A percentile compares a stretch with the other conserved stretches of the same genome.
Conservation (phyloP, 352 stramenopile species). For the Blastocystis hominis region DNA sequence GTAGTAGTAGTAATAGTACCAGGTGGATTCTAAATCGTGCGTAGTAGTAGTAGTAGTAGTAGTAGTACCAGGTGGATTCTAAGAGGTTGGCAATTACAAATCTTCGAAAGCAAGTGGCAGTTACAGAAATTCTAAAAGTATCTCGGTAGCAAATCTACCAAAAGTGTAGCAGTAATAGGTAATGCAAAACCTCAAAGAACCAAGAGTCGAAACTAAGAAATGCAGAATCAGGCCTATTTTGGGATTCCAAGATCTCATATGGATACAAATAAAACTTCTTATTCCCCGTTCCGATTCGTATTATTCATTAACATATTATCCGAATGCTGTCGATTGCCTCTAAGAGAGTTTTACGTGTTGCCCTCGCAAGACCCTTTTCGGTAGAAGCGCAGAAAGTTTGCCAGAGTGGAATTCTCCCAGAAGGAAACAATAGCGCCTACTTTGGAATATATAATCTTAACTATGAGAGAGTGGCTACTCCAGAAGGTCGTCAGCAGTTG, state of each 20-base stretch:
- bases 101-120: neutral
- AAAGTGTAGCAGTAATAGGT: neutral
- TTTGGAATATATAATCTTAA: slow-evolving; percentile 28
- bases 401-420: slow-evolving; percentile 27
- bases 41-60: too few relatives aligned
- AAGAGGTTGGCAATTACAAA: slow-evolving; percentile 70
- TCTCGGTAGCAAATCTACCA: neutral
- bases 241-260: neutral
- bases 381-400: neutral
- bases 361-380: neutral
- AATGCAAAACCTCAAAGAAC: neutral
- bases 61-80: slow-evolving; percentile 64
- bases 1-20: too few relatives aligned
- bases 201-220: neutral
- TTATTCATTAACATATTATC: neutral
- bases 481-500: neutral
- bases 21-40: slow-evolving; percentile 74
- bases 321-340: too few relatives aligned
- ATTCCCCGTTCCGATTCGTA: neutral
- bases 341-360: neutral
- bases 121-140: neutral
- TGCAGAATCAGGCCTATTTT: neutral
- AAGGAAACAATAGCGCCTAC: neutral
- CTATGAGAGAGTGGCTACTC: neutral
- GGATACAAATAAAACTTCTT: neutral